These are phyloP conservation scores for Colletotrichum horii DNA, from an alignment of 2,329 filamentous ascomycete genomes.

Conservation along the genomic window DNA sequence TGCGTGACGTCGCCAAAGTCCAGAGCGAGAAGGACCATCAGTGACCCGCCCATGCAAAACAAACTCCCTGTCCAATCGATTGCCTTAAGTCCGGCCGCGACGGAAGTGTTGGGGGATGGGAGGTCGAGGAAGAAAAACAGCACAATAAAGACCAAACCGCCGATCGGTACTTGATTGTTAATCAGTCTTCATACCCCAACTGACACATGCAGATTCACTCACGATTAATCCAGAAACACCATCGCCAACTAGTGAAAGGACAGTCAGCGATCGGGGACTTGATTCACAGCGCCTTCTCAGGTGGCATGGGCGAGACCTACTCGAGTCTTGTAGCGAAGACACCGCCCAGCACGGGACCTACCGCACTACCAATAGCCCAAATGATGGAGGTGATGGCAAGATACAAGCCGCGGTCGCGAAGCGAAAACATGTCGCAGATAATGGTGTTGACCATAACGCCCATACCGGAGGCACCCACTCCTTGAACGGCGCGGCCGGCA, in stretches of 20 bases:
- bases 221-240: conserved; percentile 48
- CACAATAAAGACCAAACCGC: conserved; percentile 29
- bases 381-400: conserved; percentile 40
- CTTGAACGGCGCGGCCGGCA: conserved; percentile 43
- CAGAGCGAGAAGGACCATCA: conserved; percentile 36
- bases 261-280: conserved; percentile 44
- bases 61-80: conserved; percentile 51
- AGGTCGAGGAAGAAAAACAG: conserved; percentile 59
- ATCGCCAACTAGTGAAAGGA: conserved; percentile 39
- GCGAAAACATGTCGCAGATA: conserved; percentile 38
- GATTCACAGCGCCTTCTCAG: background rate
- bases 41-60: conserved; percentile 40
- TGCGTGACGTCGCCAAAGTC: conserved; percentile 62
- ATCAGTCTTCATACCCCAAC: background rate
- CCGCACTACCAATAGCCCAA: conserved; percentile 43
- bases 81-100: conserved; percentile 66
- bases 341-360: conserved; percentile 50
- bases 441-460: conserved; percentile 46
- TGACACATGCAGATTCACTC: background rate
- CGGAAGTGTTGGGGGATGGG: conserved; percentile 69
- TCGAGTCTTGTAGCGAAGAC: conserved; percentile 47
- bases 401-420: conserved; percentile 34
- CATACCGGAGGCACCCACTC: conserved; percentile 52
- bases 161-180: conserved; percentile 26
- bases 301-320: conserved; percentile 25